Conservation (phyloP, 495 filamentous ascomycete genomes). For the Penicillium diatomitis region DNA sequence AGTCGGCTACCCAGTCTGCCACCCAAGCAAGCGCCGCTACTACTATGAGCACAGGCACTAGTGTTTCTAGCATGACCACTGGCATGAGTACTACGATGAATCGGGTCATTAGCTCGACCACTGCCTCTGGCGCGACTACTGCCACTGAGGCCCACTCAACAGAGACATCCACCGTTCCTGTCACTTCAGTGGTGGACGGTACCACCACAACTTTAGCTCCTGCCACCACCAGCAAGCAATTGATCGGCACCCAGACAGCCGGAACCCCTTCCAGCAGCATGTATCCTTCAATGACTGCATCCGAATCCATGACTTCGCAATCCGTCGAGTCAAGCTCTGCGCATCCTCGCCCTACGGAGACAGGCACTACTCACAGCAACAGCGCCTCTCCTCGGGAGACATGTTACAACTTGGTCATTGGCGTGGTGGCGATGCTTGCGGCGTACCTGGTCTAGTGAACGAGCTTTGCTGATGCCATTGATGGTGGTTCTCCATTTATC, state of each 20-base stretch:
- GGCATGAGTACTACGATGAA: too few species aligned
- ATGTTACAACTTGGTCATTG: conserved; percentile 10
- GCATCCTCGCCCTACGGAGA: conserved; percentile 4
- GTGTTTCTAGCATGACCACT: too few species aligned
- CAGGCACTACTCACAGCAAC: conserved; percentile 8
- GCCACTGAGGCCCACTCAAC: too few species aligned
- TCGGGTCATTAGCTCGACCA: too few species aligned
- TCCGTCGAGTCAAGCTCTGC: conserved; percentile 3
- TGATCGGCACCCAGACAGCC: conserved; percentile 12
- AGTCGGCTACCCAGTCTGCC: neutral
- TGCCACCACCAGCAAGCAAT: conserved; percentile 11
- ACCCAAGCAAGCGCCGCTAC: conserved; percentile 9
- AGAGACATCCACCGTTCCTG: too few species aligned
- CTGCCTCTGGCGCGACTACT: too few species aligned
- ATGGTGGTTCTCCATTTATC: neutral
- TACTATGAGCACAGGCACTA: neutral
- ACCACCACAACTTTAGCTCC: neutral
- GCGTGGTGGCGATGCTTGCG: conserved; percentile 6
- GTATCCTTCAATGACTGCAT: conserved; percentile 1
- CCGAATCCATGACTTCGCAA: conserved; percentile 2
- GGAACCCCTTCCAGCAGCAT: conserved; percentile 12
- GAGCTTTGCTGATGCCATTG: neutral
- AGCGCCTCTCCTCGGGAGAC: conserved; percentile 7
- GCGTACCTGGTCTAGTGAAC: conserved; percentile 11
- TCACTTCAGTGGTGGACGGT: neutral